Evolutionary conservation across 768 basidiomycete species (phyloP).

Genomic region (Pleurotus sapidus): DNA sequence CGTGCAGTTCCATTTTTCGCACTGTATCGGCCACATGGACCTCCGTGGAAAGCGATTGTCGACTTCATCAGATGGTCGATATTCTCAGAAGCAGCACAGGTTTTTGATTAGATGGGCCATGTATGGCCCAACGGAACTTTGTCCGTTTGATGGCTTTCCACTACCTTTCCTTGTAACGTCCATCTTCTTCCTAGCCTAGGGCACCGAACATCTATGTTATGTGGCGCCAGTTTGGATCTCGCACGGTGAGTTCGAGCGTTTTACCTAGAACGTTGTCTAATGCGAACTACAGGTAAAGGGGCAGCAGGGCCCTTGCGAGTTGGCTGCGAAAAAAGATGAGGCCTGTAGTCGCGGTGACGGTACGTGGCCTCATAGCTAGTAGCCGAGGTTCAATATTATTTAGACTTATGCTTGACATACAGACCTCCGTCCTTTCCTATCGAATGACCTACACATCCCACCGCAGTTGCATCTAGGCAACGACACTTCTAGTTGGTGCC

Average conservation of each 20-base stretch:
- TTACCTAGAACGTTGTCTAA: no score
- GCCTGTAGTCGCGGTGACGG: no score
- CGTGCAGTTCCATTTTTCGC: neutral
- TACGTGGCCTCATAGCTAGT: no score
- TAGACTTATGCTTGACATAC: no score
- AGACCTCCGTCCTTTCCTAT: no score
- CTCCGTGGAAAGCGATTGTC: neutral
- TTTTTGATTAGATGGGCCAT: neutral
- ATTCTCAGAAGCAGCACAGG: neutral
- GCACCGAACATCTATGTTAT: neutral
- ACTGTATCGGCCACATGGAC: neutral
- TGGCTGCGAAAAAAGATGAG: neutral
- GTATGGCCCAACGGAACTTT: neutral
- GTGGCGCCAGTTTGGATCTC: neutral
- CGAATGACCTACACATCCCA: no score
- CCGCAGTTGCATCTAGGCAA: neutral
- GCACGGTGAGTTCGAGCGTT: neutral
- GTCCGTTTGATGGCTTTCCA: neutral
- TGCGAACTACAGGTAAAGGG: no score
- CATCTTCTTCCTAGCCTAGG: neutral
- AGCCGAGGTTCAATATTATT: no score
- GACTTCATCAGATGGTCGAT: constrained; percentile 5
- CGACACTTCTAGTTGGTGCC: neutral
- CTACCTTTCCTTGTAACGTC: neutral
- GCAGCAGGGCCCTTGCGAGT: neutral